Percentiles rank a stretch among this genome's conserved stretches.
Evolutionary conservation across 331 rosid genomes (phyloP).

Genomic region (Saraca asoca): DNA sequence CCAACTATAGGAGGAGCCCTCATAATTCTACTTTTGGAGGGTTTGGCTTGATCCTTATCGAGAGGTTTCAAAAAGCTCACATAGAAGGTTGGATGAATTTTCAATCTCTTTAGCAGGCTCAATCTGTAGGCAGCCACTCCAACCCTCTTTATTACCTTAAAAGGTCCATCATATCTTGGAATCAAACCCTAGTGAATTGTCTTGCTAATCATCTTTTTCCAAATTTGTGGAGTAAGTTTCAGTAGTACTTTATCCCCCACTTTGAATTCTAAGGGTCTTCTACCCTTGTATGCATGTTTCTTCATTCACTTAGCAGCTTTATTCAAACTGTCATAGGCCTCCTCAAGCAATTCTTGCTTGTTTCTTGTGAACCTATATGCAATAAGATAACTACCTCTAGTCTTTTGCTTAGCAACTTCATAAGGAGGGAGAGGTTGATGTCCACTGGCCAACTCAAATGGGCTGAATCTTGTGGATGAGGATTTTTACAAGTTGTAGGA

Average conservation of each 20-base stretch:
- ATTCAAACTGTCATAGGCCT: neutral
- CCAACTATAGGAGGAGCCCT: neutral
- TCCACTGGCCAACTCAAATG: too few relatives aligned
- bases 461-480: too few relatives aligned
- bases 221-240: neutral
- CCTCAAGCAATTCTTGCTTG: neutral
- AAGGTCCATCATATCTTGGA: neutral
- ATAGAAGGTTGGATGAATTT: neutral
- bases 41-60: neutral
- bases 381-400: neutral
- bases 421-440: neutral
- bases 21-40: accelerated
- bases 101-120: neutral
- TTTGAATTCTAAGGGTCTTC: neutral
- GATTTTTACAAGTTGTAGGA: too few relatives aligned
- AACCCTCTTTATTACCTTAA: neutral
- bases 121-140: neutral
- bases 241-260: neutral
- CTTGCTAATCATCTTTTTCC: neutral
- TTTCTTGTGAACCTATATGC: neutral
- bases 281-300: neutral
- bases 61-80: neutral
- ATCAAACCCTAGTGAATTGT: neutral
- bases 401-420: neutral
- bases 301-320: slow-evolving; percentile 3